These are phyloP conservation scores for Nothopassalora personata DNA, from an alignment of 2,329 filamentous ascomycete genomes.

Conservation along the genomic window DNA sequence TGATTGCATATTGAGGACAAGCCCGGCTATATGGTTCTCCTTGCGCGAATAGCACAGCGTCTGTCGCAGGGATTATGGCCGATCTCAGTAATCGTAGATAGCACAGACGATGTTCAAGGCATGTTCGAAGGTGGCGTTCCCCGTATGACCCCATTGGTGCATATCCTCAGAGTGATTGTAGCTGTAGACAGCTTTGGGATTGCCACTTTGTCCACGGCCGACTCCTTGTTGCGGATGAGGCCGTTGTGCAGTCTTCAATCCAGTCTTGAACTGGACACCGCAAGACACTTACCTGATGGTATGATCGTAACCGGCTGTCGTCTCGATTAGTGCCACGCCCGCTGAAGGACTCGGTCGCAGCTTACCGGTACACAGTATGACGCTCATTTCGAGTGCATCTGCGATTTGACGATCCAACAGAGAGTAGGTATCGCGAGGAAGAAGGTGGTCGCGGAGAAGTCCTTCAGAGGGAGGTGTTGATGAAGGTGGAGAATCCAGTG, in stretches of 20 bases:
- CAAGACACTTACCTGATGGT: conserved; percentile 58
- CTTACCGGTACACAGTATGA: conserved; percentile 63
- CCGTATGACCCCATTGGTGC: not conserved
- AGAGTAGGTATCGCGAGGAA: not conserved
- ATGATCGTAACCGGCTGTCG: conserved; percentile 64
- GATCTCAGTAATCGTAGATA: not conserved
- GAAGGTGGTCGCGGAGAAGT: not conserved
- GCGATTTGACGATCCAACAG: not conserved
- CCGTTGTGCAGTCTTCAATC: too few species aligned
- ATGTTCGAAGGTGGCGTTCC: not conserved
- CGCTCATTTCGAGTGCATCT: conserved; percentile 48
- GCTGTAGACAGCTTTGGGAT: not conserved
- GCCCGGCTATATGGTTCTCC: not conserved
- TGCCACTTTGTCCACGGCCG: too few species aligned
- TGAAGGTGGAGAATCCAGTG: not conserved
- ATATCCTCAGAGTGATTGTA: not conserved
- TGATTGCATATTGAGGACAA: not conserved
- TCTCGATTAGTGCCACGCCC: conserved; percentile 1
- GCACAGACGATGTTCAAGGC: not conserved
- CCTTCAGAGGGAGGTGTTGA: not conserved
- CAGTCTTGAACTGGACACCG: not conserved
- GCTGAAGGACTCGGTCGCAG: conserved; percentile 11
- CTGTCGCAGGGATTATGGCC: not conserved
- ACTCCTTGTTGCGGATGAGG: too few species aligned
- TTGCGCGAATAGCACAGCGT: too few species aligned